Conservation (phyloP, 2,329 filamentous ascomycete genomes). For the Fonsecaea multimorphosa region DNA sequence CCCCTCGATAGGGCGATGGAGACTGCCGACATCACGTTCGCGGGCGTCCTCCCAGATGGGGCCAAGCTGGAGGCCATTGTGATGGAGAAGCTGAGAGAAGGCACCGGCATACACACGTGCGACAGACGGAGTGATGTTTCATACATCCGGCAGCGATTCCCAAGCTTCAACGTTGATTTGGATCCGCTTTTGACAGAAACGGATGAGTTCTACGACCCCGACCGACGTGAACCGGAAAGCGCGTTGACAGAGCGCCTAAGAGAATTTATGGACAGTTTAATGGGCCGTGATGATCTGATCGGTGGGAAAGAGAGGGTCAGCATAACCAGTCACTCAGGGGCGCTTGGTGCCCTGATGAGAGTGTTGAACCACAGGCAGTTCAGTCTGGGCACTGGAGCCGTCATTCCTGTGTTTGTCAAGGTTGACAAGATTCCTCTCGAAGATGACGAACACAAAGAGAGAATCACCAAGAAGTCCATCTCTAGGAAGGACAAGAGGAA, state of each 20-base stretch:
- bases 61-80: slow-evolving; percentile 55
- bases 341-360: slow-evolving; percentile 61
- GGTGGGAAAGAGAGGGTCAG: slow-evolving; percentile 55
- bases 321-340: slow-evolving; percentile 65
- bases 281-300: slow-evolving; percentile 55
- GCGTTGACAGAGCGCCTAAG: slow-evolving; percentile 55
- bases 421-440: slow-evolving; percentile 41
- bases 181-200: slow-evolving; percentile 61
- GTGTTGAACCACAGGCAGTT: slow-evolving; percentile 55
- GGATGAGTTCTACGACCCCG: slow-evolving; percentile 60
- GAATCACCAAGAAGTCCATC: neutral
- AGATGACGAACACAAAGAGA: neutral
- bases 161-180: slow-evolving; percentile 59
- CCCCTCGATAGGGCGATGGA: slow-evolving; percentile 64
- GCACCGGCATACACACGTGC: slow-evolving; percentile 67
- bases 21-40: slow-evolving; percentile 61
- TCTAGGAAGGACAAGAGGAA: slow-evolving; percentile 13
- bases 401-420: slow-evolving; percentile 61
- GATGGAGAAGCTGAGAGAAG: slow-evolving; percentile 66
- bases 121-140: slow-evolving; percentile 60
- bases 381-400: slow-evolving; percentile 55
- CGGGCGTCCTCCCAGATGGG: slow-evolving; percentile 50
- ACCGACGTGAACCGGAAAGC: slow-evolving; percentile 56
- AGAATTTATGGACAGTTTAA: slow-evolving; percentile 58
- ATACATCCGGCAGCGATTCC: slow-evolving; percentile 49